Percentiles rank a stretch among this genome's conserved stretches.
phyloP scores from a whole-genome alignment of 1,284 basidiomycete genomes.

The Ceratobasidium theobromae region DNA sequence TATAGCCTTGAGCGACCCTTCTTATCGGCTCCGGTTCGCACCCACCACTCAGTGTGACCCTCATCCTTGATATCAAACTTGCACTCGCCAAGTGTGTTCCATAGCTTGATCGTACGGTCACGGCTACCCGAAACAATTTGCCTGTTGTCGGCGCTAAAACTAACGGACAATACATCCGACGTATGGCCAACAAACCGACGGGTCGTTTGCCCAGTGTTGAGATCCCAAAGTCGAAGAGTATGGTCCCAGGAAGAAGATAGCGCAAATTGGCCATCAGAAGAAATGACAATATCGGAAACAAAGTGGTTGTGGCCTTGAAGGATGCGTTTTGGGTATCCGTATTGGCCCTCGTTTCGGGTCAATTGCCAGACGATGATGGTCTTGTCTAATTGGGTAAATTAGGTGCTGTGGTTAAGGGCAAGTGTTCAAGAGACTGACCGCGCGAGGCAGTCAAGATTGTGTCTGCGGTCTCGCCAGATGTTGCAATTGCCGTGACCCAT shows the following conservation, averaged over 20 bases:
- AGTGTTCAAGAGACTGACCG: constrained; percentile 56
- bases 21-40: constrained; percentile 28
- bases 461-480: constrained; percentile 94
- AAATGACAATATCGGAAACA: constrained; percentile 98
- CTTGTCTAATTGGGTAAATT: constrained; percentile 71
- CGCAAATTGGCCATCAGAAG: constrained; percentile 98
- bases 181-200: constrained; percentile 98
- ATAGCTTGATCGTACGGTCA: constrained; percentile 98
- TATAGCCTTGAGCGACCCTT: constrained; percentile 1
- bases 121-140: constrained; percentile 99
- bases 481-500: constrained; percentile 96
- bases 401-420: constrained; percentile 28
- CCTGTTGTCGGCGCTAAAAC: constrained; percentile 96
- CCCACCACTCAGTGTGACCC: constrained; percentile 92
- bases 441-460: constrained; percentile 96
- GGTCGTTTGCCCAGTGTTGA: constrained; percentile 92
- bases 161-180: constrained; percentile 96
- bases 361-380: constrained; percentile 99
- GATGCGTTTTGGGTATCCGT: constrained; percentile 95
- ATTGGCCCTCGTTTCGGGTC: constrained; percentile 86
- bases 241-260: constrained; percentile 99
- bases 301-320: constrained; percentile 99
- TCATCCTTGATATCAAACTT: constrained; percentile 99
- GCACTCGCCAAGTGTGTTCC: constrained; percentile 99
- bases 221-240: constrained; percentile 98